Conservation (phyloP, 768 basidiomycete species). For the Cystofilobasidium macerans region DNA sequence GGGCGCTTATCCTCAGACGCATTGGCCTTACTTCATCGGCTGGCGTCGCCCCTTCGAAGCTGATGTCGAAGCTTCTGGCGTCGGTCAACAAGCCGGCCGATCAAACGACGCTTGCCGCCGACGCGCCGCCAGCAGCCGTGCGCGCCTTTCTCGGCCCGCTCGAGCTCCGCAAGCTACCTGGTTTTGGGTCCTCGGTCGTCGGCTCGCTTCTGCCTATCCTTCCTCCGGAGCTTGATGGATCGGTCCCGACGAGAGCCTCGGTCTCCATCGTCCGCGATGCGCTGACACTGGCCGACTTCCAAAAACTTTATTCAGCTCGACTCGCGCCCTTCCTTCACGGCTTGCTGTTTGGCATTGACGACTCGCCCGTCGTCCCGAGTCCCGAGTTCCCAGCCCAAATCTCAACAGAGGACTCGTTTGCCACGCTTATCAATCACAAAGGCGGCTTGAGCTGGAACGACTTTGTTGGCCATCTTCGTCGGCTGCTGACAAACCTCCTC, state of each 20-base stretch:
- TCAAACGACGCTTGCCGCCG: conserved; percentile 21
- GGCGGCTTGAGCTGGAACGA: conserved; percentile 14
- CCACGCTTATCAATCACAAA: neutral
- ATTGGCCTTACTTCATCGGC: conserved; percentile 29
- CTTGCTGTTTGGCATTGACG: conserved; percentile 27
- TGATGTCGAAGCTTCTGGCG: conserved; percentile 29
- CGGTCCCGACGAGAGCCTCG: neutral
- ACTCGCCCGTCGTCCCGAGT: conserved; percentile 26
- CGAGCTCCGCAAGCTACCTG: conserved; percentile 14
- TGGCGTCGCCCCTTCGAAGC: conserved; percentile 26
- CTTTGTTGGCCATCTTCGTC: conserved; percentile 5
- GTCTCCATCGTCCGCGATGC: conserved; percentile 13
- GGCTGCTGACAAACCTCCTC: conserved; percentile 24
- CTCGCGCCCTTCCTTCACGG: conserved; percentile 26
- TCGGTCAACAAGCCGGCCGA: conserved; percentile 30
- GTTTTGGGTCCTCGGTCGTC: conserved; percentile 25
- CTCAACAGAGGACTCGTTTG: conserved; percentile 28
- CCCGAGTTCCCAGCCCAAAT: conserved; percentile 31
- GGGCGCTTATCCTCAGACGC: conserved; percentile 21
- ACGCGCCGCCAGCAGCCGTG: neutral
- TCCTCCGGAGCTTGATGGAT: neutral
- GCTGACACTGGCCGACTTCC: conserved; percentile 11
- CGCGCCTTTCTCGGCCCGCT: conserved; percentile 25
- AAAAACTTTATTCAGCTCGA: conserved; percentile 17
- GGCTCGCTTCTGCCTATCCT: conserved; percentile 2